phyloP scores from a whole-genome alignment of 163 green algal species.

The Prototheca cutis region DNA sequence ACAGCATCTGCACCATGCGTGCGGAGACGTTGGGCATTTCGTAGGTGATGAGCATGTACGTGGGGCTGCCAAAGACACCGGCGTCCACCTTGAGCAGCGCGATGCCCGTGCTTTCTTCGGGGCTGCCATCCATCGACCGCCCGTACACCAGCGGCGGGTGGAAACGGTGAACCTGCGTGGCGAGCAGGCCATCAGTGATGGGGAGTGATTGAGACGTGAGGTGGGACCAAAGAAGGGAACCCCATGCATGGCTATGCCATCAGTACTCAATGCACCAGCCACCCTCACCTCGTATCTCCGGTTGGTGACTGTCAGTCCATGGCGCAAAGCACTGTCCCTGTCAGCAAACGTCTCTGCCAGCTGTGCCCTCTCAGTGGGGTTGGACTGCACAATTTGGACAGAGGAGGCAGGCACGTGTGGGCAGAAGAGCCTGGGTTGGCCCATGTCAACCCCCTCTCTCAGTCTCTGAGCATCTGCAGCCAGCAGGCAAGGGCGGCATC shows the following conservation, averaged over 20 bases:
- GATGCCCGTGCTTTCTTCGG: conserved; percentile 16
- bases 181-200: neutral
- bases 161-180: conserved; percentile 16
- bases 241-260: neutral
- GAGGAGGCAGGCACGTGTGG: neutral
- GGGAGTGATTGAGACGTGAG: neutral
- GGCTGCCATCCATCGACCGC: conserved; percentile 9
- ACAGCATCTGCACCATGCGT: conserved; percentile 2
- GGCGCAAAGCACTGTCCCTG: conserved; percentile 2
- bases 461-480: neutral
- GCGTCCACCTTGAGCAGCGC: conserved; percentile 9
- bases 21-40: conserved; percentile 4
- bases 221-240: neutral
- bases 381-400: neutral
- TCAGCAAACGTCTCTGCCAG: neutral
- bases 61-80: neutral
- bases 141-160: conserved; percentile 31
- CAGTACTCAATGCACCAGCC: neutral
- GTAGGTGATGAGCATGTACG: neutral
- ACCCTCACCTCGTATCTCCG: conserved; percentile 15
- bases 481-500: neutral
- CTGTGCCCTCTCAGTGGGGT: neutral
- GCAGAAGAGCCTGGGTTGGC: neutral
- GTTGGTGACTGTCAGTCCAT: conserved; percentile 2
- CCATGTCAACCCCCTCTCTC: neutral